Evolutionary conservation across 768 basidiomycete species (phyloP).

Genomic region (Glaciozyma martinii): DNA sequence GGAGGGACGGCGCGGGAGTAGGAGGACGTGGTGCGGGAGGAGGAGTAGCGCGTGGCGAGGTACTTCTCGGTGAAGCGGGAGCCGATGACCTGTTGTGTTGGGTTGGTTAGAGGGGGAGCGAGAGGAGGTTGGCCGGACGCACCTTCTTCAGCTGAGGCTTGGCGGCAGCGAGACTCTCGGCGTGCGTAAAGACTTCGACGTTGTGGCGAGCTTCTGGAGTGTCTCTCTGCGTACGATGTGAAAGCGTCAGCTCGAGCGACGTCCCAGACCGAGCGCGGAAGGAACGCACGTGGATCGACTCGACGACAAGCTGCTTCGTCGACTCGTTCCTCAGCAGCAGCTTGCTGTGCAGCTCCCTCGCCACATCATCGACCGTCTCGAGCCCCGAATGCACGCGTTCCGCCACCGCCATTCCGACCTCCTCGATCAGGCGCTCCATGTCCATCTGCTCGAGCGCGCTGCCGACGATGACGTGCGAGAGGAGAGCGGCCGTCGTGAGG

Average conservation of each 20-base stretch:
- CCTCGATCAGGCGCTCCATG: conserved; percentile 90
- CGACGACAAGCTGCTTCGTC: conserved; percentile 92
- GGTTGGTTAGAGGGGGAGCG: neutral
- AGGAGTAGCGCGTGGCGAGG: conserved; percentile 50
- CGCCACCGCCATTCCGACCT: conserved; percentile 88
- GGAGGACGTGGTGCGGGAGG: conserved; percentile 35
- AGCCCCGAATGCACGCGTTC: conserved; percentile 84
- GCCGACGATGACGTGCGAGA: conserved; percentile 91
- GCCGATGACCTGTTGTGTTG: conserved; percentile 63
- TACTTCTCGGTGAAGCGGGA: conserved; percentile 97
- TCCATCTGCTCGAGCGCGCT: conserved; percentile 95
- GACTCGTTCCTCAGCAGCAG: conserved; percentile 84
- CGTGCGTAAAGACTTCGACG: conserved; percentile 64
- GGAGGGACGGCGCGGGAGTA: conserved; percentile 11
- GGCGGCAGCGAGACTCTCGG: conserved; percentile 61
- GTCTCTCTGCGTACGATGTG: conserved; percentile 46
- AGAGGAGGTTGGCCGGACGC: conserved; percentile 30
- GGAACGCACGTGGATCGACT: conserved; percentile 65
- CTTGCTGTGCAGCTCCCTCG: conserved; percentile 84
- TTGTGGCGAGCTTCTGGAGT: conserved; percentile 83
- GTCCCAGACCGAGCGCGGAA: rapidly evolving
- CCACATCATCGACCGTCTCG: conserved; percentile 94
- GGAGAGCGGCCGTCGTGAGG: conserved; percentile 84
- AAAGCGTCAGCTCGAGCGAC: neutral
- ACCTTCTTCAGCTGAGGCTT: conserved; percentile 72